Evolutionary conservation across 352 stramenopile genomes (phyloP), one percentile per base, ranked within the genome.

Genomic region (Pythium aristosporum): DNA sequence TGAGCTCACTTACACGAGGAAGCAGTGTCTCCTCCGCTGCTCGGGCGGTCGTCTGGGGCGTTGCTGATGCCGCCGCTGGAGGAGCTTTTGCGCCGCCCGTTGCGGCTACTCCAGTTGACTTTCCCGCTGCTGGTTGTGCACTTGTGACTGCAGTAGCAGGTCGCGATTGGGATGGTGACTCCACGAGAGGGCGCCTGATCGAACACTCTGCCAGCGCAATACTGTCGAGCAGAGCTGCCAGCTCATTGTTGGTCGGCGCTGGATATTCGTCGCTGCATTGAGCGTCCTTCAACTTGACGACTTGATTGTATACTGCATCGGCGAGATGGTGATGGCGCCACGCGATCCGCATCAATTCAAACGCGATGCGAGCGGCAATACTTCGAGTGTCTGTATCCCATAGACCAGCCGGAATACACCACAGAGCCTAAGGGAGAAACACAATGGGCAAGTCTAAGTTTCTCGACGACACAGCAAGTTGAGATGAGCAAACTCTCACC

Each of bases 331-430:
- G 64, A 61, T 73, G 57, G 12, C 25, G 56, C 62, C 65, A 58
- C 1, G 61, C 71, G 12, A 89, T 69, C 11, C 76, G 79, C 28
- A 87, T 73, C n/a, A 92, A 50, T 49, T 92, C 82, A 37, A 88
- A 90, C 2, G 69, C 72, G 23, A 92, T 57, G 23, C 80, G 80
- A 53, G 74, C 68, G 37, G 71, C 69, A 42, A 90, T 79, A 30
- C 52, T 82, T 30, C 64, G 70, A 8, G 79, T 86, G 37, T 90
- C 80, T 13, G 66, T 63, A 6, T 86, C 74, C 79, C 79, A 88
- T 28, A 65, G 49, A 2, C 73, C 43, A 7, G 15, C 11, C 10
- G 65, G 57, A 34, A 73, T 75, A 36, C 65, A 67, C 20, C 55
- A 56, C n/a, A 79, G 59, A 6, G 64, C 72, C 62, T 75, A 36